Percentiles rank a stretch among this genome's conserved stretches.
phyloP scores from a whole-genome alignment of 768 basidiomycete genomes.

The Panaeolus papilionaceus region DNA sequence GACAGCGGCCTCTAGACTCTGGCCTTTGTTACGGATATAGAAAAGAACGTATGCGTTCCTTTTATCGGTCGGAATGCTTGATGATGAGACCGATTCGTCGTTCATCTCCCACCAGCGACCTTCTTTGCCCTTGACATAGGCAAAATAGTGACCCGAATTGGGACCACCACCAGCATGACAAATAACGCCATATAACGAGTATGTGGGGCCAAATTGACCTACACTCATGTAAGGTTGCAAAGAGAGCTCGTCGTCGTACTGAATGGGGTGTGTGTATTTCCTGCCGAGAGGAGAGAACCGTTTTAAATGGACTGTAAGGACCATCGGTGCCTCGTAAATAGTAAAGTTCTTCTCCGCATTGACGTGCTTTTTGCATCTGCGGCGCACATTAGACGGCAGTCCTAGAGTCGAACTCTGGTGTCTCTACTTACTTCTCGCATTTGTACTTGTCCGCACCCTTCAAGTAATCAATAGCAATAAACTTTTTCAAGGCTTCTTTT shows the following conservation, averaged over 20 bases:
- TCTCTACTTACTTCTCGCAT: slow-evolving; percentile 87
- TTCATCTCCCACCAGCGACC: slow-evolving; percentile 94
- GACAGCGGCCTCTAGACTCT: slow-evolving; percentile 71
- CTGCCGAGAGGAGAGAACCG: slow-evolving; percentile 91
- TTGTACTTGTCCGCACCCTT: slow-evolving; percentile 96
- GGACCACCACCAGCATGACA: slow-evolving; percentile 93
- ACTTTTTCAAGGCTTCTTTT: slow-evolving; percentile 78
- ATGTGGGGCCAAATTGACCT: slow-evolving; percentile 74
- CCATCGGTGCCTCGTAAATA: slow-evolving; percentile 84
- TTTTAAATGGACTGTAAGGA: slow-evolving; percentile 93
- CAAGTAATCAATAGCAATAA: slow-evolving; percentile 81
- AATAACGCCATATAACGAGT: slow-evolving; percentile 90
- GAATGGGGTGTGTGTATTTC: slow-evolving; percentile 79
- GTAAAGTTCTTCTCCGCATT: slow-evolving; percentile 91
- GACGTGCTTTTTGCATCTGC: slow-evolving; percentile 91
- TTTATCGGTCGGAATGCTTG: slow-evolving; percentile 58
- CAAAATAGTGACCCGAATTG: slow-evolving; percentile 95
- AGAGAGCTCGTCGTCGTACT: slow-evolving; percentile 79
- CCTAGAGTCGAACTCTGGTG: neutral
- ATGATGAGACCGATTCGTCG: slow-evolving; percentile 74
- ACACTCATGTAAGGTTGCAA: slow-evolving; percentile 86
- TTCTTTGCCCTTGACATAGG: slow-evolving; percentile 74
- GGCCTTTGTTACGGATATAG: slow-evolving; percentile 85
- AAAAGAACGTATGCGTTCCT: slow-evolving; percentile 94
- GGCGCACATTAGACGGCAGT: slow-evolving; percentile 9